Conservation (phyloP, 192 early-diverging fungal species). For the Linnemannia zychae region DNA sequence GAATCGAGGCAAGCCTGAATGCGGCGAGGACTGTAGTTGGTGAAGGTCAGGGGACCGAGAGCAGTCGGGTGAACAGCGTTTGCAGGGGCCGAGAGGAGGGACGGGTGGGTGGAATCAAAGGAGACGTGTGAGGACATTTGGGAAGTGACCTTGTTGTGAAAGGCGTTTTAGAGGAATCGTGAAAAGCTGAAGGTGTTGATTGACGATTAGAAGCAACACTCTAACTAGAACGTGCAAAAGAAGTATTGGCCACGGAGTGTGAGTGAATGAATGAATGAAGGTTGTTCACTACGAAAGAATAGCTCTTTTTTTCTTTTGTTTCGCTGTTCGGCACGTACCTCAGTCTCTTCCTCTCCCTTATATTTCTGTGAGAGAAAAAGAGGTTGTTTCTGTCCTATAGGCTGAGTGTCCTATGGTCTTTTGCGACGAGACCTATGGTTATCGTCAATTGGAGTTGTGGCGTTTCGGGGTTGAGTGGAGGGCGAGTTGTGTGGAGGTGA, state of each 20-base stretch:
- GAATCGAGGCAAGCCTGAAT: constrained; percentile 38
- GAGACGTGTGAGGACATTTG: constrained; percentile 24
- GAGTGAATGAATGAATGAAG: not conserved
- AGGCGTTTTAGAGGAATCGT: not conserved
- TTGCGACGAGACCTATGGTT: not conserved
- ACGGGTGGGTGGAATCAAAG: constrained; percentile 18
- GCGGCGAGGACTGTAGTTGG: constrained; percentile 42
- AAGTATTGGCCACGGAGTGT: not conserved
- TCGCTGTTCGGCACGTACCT: not conserved
- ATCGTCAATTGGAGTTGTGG: not conserved
- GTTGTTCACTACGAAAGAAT: not conserved
- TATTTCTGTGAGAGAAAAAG: not conserved
- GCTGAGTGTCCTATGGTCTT: not conserved
- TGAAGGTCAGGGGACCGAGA: constrained; percentile 22
- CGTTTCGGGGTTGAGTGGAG: too few relatives aligned
- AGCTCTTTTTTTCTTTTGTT: not conserved
- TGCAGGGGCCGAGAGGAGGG: constrained; percentile 23
- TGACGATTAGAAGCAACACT: not conserved
- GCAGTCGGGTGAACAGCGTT: constrained; percentile 20
- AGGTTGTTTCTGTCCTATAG: not conserved
- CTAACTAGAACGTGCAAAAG: not conserved
- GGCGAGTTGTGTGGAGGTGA: too few relatives aligned
- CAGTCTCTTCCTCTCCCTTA: not conserved
- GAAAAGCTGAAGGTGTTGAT: not conserved
- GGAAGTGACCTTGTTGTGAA: not conserved